A percentile compares a stretch with the other conserved stretches of the same genome.
Evolutionary conservation across 2,329 filamentous ascomycete species (phyloP).

Genomic region (Teratosphaeriaceae sp.): DNA sequence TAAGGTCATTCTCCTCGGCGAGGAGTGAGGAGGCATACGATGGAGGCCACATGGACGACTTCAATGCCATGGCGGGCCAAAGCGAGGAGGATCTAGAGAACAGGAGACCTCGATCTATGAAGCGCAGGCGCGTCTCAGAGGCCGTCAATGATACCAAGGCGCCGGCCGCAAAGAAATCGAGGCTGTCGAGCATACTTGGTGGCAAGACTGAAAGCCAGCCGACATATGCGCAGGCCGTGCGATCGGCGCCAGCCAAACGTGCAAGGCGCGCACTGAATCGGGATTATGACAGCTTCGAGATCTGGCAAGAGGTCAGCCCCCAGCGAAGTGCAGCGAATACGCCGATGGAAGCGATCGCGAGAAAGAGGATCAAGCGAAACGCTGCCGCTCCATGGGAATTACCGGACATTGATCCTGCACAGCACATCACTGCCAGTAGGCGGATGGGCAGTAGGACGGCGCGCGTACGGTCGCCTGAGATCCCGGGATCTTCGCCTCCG

Average conservation of each 20-base stretch:
- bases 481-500: too few species aligned
- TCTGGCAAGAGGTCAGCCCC: slow-evolving; percentile 3
- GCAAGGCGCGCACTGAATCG: not conserved
- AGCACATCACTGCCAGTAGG: too few species aligned
- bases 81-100: slow-evolving; percentile 7
- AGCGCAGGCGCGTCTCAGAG: too few species aligned
- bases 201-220: slow-evolving; percentile 9
- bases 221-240: slow-evolving; percentile 7
- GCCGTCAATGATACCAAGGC: not conserved
- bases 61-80: too few species aligned
- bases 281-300: not conserved
- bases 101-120: slow-evolving; percentile 2
- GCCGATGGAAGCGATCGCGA: slow-evolving; percentile 3
- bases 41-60: too few species aligned
- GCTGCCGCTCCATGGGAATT: too few species aligned
- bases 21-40: not conserved
- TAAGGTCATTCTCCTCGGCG: not conserved
- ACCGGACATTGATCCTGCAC: too few species aligned
- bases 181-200: slow-evolving; percentile 4
- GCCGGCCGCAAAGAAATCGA: not conserved
- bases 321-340: not conserved
- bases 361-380: not conserved
- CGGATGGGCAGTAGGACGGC: too few species aligned
- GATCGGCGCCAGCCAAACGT: not conserved
- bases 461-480: too few species aligned